Base-by-base conservation (phyloP, 2,329 filamentous ascomycete genomes). In the Cladophialophora bantiana region DNA sequence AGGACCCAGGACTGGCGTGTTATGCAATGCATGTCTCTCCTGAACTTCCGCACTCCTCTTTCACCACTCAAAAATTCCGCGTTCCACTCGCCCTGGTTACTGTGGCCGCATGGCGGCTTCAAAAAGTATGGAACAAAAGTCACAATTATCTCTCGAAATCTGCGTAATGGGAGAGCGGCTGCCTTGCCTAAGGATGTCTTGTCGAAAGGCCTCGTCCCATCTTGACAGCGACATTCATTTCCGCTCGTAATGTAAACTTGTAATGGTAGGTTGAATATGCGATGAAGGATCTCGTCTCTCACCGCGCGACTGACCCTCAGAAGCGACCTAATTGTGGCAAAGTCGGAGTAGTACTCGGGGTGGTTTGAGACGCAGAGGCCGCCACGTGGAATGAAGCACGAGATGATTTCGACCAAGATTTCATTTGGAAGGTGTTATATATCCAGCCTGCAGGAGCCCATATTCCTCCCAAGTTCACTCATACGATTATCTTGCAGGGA, bases 311-410 rank as follows among this genome's bases (percentile, higher is more conserved):
- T 57, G 20, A 38, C 36, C 12, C 54, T 40, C n/a, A 38, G 12
- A 38, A 57, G 54, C 4, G 54, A 35, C 12, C 15, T 12, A 12
- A 57, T 57, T 5, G 34, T 57, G 54, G 32, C 35, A 15, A 57
- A 40, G 26, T 40, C 32, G 9, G 54, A n/a, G 15, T 57, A n/a
- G 32, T 38, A 13, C n/a, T 57, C 35, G 7, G 54, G 54, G 18
- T 57, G 15, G 18, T 57, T 57, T 10, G 54, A 57, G 2, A 57
- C 20, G 32, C 35, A 40, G 32, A 57, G 34, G 35, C 54, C 54
- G 12, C 9, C 18, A 18, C 34, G 54, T 13, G 54, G 54, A 18
- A 57, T 15, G 9, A 57, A 38, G 26, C 26, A 56, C 13, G 15
- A 38, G 48, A 42, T 56, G 34, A 62, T 20, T 15, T 15, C 15